Evolutionary conservation across 805 yeast genomes (phyloP), one percentile per base, ranked within the genome.

Genomic region (Henningerozyma blattae): DNA sequence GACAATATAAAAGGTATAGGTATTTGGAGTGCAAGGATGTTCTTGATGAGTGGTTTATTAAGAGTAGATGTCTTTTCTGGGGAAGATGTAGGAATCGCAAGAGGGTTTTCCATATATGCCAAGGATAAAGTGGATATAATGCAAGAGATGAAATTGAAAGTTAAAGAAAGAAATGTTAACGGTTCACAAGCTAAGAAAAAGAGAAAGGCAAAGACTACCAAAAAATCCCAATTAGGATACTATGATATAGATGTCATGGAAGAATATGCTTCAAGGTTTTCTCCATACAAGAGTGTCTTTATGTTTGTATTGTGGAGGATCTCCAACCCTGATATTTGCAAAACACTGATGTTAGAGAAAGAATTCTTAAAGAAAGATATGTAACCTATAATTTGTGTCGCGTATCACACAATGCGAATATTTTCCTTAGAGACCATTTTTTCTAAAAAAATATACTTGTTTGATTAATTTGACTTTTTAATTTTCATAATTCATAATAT

Each of bases 11-110:
- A 80, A 46, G 93, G 93, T 0, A 68, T 82, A 14, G 93, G 91
- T 0, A 67, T 67, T 2, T 87, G 97, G 97, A 73, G 86, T 4
- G 87, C 91, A 0, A 80, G 79, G 35, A 87, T 87, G 95, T 87
- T 85, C 54, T 56, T 82, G 14, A 48, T 78, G 16, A 84, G 84
- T 49, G 79, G 81, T 1, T 58, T 86, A 30, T 67, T 67, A 18
- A 66, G 82, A 36, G 50, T 71, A 49, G 77, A 87, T 51, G 72
- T 83, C 0, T 84, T 84, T 52, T 78, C 91, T 4, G 60, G 70
- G 4, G 83, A 76, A 15, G 96, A 87, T 56, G 58, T 87, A 31
- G 96, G 95, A 1, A 70, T 87, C 2, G 85, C 87, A 22, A 62
- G 94, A 41, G 96, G 96, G 0, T 70, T 77, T 38, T 69, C 84